Percentiles rank a stretch among this genome's conserved stretches.
Evolutionary conservation across 2,329 filamentous ascomycete species (phyloP).

Genomic region (Camillea tinctor): DNA sequence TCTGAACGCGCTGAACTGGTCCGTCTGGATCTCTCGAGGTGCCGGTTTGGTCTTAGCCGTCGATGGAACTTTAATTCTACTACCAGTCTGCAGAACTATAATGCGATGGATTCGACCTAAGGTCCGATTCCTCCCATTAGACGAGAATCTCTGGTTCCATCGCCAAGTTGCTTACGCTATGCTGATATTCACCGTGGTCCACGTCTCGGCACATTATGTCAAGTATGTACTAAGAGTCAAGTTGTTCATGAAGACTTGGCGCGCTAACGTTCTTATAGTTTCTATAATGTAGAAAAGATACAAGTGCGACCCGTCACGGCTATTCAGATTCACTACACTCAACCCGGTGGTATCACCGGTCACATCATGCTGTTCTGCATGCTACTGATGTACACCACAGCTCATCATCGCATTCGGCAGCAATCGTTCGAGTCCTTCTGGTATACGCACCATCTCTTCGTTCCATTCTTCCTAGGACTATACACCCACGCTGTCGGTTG

Average conservation of each 20-base stretch:
- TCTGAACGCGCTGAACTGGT: constrained; percentile 80
- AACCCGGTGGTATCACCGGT: constrained; percentile 89
- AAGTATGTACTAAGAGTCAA: constrained; percentile 59
- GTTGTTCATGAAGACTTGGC: neutral
- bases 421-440: constrained; percentile 98
- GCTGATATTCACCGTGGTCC: constrained; percentile 76
- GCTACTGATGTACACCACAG: constrained; percentile 96
- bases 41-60: constrained; percentile 83
- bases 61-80: constrained; percentile 81
- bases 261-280: constrained; percentile 50
- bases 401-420: constrained; percentile 89
- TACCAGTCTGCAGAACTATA: constrained; percentile 93
- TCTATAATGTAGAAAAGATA: constrained; percentile 87
- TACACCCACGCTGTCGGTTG: constrained; percentile 96
- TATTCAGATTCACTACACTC: constrained; percentile 85
- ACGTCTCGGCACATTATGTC: constrained; percentile 84
- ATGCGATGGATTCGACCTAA: constrained; percentile 84
- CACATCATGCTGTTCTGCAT: constrained; percentile 99
- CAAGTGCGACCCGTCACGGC: constrained; percentile 80
- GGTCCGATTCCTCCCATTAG: constrained; percentile 83
- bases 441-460: constrained; percentile 99
- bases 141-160: constrained; percentile 97
- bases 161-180: constrained; percentile 89
- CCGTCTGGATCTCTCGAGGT: constrained; percentile 94
- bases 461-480: constrained; percentile 88